A percentile compares a stretch with the other conserved stretches of the same genome.
Evolutionary conservation across 768 basidiomycete genomes (phyloP).

Genomic region (Gyrodon lividus): DNA sequence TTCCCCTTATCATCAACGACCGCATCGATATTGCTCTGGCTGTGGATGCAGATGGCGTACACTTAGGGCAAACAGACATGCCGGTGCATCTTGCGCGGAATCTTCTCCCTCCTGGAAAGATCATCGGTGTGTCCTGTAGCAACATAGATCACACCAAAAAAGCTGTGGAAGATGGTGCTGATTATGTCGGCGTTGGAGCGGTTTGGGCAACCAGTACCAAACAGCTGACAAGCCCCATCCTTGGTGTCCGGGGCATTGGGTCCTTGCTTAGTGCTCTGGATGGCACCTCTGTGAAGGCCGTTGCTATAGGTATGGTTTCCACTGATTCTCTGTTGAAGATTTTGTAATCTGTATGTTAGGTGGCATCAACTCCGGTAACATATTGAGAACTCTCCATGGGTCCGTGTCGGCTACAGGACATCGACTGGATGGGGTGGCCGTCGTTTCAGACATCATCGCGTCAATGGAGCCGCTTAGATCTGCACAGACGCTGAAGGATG

Average conservation of each 20-base stretch:
- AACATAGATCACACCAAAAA: conserved; percentile 59
- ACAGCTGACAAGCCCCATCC: conserved; percentile 54
- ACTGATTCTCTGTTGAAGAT: not conserved
- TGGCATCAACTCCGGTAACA: conserved; percentile 80
- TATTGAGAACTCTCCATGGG: conserved; percentile 74
- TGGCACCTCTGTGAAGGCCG: conserved; percentile 63
- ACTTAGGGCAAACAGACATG: conserved; percentile 90
- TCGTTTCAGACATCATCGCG: conserved; percentile 84
- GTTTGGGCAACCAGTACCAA: conserved; percentile 84
- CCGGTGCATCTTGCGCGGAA: conserved; percentile 60
- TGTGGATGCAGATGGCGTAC: conserved; percentile 73
- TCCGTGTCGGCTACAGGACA: conserved; percentile 57
- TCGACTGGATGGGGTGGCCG: conserved; percentile 76
- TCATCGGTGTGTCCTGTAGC: conserved; percentile 83
- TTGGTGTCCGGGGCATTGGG: conserved; percentile 76
- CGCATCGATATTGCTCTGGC: conserved; percentile 86
- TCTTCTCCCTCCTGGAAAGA: conserved; percentile 64
- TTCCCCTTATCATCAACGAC: conserved; percentile 87
- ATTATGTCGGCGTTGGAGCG: conserved; percentile 89
- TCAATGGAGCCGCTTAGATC: conserved; percentile 54
- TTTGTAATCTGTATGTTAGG: conserved; percentile 44
- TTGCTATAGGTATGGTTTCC: conserved; percentile 73
- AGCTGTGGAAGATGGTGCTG: conserved; percentile 64
- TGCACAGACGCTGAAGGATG: conserved; percentile 43
- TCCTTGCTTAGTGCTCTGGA: conserved; percentile 62